Conservation (phyloP, 1,284 basidiomycete species). For the Cutaneotrichosporon sp. region DNA sequence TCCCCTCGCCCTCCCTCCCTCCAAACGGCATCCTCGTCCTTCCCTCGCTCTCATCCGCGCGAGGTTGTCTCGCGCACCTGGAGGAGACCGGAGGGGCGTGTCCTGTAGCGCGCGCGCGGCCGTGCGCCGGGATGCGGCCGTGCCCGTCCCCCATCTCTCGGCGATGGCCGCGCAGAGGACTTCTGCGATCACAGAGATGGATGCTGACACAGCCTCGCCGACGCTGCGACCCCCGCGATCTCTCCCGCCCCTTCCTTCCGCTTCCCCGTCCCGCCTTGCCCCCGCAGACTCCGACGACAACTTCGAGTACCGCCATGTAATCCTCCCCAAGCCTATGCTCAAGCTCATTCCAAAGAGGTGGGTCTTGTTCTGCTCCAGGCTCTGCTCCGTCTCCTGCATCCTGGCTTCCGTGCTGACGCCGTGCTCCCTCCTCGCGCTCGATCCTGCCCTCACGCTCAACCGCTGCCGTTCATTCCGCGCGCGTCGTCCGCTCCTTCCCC, state of each 20-base stretch:
- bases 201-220: background rate
- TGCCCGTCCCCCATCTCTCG: too few species aligned
- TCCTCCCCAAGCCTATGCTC: constrained; percentile 81
- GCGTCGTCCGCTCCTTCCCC: background rate
- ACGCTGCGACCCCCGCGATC: background rate
- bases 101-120: too few species aligned
- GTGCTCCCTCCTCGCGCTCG: background rate
- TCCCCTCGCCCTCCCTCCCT: background rate
- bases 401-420: constrained; percentile 1
- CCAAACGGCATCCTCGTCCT: too few species aligned
- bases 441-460: too few species aligned
- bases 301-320: constrained; percentile 81
- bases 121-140: too few species aligned
- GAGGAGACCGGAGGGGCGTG: too few species aligned
- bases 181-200: background rate
- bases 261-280: background rate
- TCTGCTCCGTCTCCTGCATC: too few species aligned
- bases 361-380: constrained; percentile 54
- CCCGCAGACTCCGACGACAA: constrained; percentile 56
- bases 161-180: too few species aligned
- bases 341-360: constrained; percentile 81
- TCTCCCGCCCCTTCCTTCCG: background rate
- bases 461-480: background rate
- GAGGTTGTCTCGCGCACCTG: too few species aligned
- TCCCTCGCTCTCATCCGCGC: background rate